A percentile compares a stretch with the other conserved stretches of the same genome.
These are phyloP conservation scores for Ophiostoma sp. DNA, from an alignment of 2,329 filamentous ascomycete genomes.

Conservation along the genomic window DNA sequence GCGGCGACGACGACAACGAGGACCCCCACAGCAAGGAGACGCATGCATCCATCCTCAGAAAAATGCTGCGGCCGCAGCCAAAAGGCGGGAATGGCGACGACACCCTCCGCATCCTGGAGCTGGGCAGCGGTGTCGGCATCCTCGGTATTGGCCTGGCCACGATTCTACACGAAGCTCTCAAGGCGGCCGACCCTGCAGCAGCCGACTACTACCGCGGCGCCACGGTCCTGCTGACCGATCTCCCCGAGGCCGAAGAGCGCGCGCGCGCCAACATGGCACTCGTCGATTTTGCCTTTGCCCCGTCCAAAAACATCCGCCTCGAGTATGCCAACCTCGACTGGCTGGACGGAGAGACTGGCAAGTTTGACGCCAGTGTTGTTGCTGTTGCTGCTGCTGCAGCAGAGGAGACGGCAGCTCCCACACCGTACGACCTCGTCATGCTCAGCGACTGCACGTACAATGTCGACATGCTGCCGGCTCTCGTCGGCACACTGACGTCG, in stretches of 20 bases:
- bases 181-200: neutral
- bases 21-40: neutral
- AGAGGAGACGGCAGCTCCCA: constrained; percentile 31
- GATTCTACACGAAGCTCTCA: constrained; percentile 10
- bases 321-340: constrained; percentile 54
- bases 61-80: neutral
- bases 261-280: constrained; percentile 44
- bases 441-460: constrained; percentile 60
- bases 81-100: neutral
- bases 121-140: constrained; percentile 54
- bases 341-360: constrained; percentile 46
- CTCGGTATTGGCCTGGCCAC: constrained; percentile 47
- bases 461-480: constrained; percentile 48
- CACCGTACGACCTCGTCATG: constrained; percentile 48
- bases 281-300: neutral
- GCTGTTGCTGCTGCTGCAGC: constrained; percentile 16
- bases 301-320: constrained; percentile 29
- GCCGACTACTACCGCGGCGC: neutral
- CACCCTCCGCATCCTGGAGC: constrained; percentile 45
- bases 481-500: constrained; percentile 50
- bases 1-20: neutral
- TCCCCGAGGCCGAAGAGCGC: constrained; percentile 49
- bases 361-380: constrained; percentile 39
- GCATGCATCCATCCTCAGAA: neutral
- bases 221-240: constrained; percentile 44